A percentile compares a stretch with the other conserved stretches of the same genome.
phyloP scores from a whole-genome alignment of 1,139 yeast species.

The Pichia sp. region DNA sequence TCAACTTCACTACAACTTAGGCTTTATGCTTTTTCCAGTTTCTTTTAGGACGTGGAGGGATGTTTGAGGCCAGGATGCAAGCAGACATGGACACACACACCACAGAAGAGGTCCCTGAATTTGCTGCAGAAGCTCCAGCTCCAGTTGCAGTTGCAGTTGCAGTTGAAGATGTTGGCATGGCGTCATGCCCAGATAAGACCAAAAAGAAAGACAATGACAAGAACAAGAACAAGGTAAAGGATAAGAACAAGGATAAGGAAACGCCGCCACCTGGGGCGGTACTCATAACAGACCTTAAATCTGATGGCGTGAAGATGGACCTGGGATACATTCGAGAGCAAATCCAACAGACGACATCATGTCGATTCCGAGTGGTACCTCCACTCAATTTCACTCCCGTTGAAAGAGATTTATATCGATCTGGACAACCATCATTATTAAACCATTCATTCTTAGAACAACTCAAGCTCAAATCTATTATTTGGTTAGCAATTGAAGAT shows the following conservation, averaged over 20 bases:
- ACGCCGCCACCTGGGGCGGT: slow-evolving; percentile 20
- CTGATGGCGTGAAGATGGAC: slow-evolving; percentile 5
- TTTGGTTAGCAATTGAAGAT: slow-evolving; percentile 95
- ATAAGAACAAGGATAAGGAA: slow-evolving; percentile 8
- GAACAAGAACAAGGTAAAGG: slow-evolving; percentile 12
- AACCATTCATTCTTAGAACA: slow-evolving; percentile 80
- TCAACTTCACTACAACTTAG: no score
- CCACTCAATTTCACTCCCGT: slow-evolving; percentile 95
- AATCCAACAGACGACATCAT: slow-evolving; percentile 14
- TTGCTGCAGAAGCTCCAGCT: no score
- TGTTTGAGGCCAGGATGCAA: no score
- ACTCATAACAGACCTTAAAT: slow-evolving; percentile 21
- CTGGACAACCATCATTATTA: slow-evolving; percentile 96
- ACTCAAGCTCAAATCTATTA: slow-evolving; percentile 66
- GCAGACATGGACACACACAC: no score
- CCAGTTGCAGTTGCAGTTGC: no score
- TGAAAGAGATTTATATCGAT: slow-evolving; percentile 74
- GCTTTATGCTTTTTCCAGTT: no score
- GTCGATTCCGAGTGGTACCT: slow-evolving; percentile 64
- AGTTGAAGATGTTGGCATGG: no score
- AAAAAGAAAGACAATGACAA: slow-evolving; percentile 13
- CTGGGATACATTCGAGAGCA: no score
- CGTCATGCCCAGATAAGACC: no score
- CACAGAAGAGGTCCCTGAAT: no score
- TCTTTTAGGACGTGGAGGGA: no score